Conservation (phyloP, 306 rosid species). For the Begonia peltatifolia region DNA sequence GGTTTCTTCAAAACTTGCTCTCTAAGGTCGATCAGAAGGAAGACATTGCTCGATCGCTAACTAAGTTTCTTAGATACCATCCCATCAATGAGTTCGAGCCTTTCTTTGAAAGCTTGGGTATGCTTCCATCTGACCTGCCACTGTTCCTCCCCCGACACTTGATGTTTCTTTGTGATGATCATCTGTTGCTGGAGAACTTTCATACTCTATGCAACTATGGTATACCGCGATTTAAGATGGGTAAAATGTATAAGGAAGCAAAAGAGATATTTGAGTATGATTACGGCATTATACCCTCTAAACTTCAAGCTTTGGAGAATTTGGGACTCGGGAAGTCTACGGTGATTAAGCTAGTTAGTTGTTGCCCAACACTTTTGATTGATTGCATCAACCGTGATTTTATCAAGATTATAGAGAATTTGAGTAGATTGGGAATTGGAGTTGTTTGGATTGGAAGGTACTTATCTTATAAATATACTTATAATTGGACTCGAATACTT, state of each 20-base stretch:
- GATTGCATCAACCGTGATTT: constrained; percentile 29
- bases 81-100: constrained; percentile 85
- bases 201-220: constrained; percentile 45
- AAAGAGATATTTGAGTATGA: constrained; percentile 41
- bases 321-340: constrained; percentile 47
- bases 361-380: constrained; percentile 53
- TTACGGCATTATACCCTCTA: constrained; percentile 28
- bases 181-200: constrained; percentile 34
- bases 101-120: constrained; percentile 64
- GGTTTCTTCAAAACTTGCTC: constrained; percentile 32
- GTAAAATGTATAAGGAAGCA: constrained; percentile 51
- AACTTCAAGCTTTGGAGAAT: constrained; percentile 40
- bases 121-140: constrained; percentile 30
- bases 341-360: constrained; percentile 43
- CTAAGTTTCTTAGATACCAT: constrained; percentile 36
- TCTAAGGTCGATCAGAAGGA: constrained; percentile 18
- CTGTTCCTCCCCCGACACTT: constrained; percentile 31
- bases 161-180: constrained; percentile 45
- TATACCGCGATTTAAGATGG: constrained; percentile 42
- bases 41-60: constrained; percentile 27
- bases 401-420: constrained; percentile 31
- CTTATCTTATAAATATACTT: constrained; percentile 25
- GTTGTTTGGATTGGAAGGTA: constrained; percentile 46
- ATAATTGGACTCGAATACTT: constrained; percentile 55
- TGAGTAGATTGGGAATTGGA: constrained; percentile 35